Evolutionary conservation across 2,329 filamentous ascomycete species (phyloP), one percentile per base, ranked within the genome.

Genomic region (Epicoccum sorghinum): DNA sequence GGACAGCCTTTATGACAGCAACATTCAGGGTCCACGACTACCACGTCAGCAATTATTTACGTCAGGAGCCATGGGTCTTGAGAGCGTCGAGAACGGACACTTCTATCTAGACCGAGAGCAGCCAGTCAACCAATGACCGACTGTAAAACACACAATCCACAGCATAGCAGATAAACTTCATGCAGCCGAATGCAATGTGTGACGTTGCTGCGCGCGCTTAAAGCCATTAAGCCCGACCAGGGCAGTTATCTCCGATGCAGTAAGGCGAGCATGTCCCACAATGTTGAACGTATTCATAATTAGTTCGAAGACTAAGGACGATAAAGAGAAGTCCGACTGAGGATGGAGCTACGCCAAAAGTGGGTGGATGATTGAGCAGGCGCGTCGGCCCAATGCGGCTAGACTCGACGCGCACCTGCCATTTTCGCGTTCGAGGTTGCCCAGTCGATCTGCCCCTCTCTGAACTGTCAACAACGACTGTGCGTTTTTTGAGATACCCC

Each of bases 401-500:
- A 49, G 39, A 29, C 18, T 13, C 14, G 32, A 46, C 52, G 32
- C 52, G 52, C 38, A 40, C 30, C 25, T 25, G 45, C 38, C 51
- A 42, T 46, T 52, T 52, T 55, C 41, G 47, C 52, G 52, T 55
- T 41, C 45, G 18, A 18, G 18, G 52, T 55, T 55, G 43, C 52
- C 52, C 30, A 50, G 52, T 25, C 41, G 32, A 49, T 49, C 43
- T 41, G 43, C 52, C 46, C 52, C 52, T 55, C 52, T 55, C 41
- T 36, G 41, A 42, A 24, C 46, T 50, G 42, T 55, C 52, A 55
- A 55, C 52, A 55, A 55, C 52, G 52, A 46, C 52, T 50, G 52
- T 55, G 52, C 46, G 14, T 55, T 55, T 55, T 50, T 42, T 30
- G 47, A 50, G 52, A 55, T 55, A 55, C 30, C 46, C 46, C 52